Conservation (phyloP, 768 basidiomycete species). For the Auriscalpium orientale region DNA sequence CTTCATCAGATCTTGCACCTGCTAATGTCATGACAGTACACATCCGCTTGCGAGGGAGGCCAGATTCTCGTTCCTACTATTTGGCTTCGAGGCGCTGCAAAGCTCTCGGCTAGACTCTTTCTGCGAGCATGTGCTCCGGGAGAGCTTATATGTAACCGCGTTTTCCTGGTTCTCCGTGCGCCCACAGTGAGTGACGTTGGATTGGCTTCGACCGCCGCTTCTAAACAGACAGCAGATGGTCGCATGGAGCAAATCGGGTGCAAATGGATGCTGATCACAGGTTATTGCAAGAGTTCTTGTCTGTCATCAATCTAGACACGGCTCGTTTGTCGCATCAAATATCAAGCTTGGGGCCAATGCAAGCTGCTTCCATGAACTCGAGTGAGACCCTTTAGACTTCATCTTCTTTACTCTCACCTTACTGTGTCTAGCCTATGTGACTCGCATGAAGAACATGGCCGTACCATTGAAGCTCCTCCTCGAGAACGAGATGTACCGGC, state of each 20-base stretch:
- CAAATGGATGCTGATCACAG: conserved; percentile 87
- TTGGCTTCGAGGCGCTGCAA: conserved; percentile 87
- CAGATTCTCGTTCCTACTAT: conserved; percentile 83
- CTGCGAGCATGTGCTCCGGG: conserved; percentile 70
- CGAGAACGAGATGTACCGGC: conserved; percentile 82
- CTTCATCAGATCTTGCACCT: not conserved
- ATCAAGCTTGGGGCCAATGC: conserved; percentile 54
- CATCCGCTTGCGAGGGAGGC: conserved; percentile 88
- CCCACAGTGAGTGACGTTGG: conserved; percentile 62
- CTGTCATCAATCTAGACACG: conserved; percentile 66
- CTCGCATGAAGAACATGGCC: conserved; percentile 55
- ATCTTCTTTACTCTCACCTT: conserved; percentile 8
- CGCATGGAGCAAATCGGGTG: conserved; percentile 88
- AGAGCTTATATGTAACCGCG: conserved; percentile 69
- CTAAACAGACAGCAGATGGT: conserved; percentile 56
- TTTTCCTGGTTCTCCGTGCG: conserved; percentile 90
- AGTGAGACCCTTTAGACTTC: conserved; percentile 24
- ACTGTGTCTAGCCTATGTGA: conserved; percentile 44
- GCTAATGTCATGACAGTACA: conserved; percentile 43
- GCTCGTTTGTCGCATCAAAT: conserved; percentile 50
- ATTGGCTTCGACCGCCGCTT: not conserved
- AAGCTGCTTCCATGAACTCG: conserved; percentile 23
- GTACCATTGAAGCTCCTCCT: conserved; percentile 76
- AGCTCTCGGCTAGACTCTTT: conserved; percentile 80
- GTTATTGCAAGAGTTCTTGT: conserved; percentile 76